phyloP scores from a whole-genome alignment of 225 moss, liverwort and hornwort species.

The Thuidium tamariscinum region DNA sequence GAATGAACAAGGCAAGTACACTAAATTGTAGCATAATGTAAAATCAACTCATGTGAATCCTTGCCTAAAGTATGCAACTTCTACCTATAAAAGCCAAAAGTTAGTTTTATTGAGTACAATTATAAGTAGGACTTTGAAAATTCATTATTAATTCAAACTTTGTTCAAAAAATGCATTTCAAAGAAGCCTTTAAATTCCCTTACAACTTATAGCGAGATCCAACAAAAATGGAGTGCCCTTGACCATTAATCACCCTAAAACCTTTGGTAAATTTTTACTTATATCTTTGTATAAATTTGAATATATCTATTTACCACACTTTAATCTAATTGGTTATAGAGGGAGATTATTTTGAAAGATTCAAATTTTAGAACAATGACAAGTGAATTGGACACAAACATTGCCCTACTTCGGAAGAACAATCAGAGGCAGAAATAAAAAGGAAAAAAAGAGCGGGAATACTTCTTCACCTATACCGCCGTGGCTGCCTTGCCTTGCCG shows the following conservation, averaged over 20 bases:
- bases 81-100: no score
- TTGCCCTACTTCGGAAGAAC: neutral
- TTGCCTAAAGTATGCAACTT: neutral
- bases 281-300: neutral
- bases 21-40: neutral
- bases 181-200: fast-evolving
- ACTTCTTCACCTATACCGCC: neutral
- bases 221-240: neutral
- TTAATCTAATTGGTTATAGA: neutral
- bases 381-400: neutral
- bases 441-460: neutral
- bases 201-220: fast-evolving
- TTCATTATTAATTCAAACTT: neutral
- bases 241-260: neutral
- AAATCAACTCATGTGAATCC: neutral
- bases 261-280: neutral
- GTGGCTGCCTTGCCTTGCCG: neutral
- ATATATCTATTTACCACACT: neutral
- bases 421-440: neutral
- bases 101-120: fast-evolving
- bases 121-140: neutral
- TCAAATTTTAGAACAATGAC: neutral
- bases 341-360: no score
- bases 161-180: neutral
- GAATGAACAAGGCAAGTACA: neutral